These are phyloP conservation scores for Carex arenaria DNA, from an alignment of 202 grass and related monocot species.

Conservation along the genomic window DNA sequence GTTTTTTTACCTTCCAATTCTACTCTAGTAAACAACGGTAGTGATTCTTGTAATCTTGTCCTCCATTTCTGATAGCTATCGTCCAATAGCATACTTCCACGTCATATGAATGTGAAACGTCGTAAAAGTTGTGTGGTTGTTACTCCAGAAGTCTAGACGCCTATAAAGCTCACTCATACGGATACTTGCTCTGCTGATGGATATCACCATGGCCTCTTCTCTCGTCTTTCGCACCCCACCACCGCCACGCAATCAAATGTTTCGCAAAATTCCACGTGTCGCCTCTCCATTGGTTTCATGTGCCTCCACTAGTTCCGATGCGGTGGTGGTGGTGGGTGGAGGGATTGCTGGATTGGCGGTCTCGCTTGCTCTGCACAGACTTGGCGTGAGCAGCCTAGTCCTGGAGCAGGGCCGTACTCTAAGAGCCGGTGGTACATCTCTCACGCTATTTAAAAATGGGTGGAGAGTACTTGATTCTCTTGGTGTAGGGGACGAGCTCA, in stretches of 20 bases:
- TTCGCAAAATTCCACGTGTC: neutral
- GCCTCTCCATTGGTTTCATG: neutral
- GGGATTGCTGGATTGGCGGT: conserved; percentile 82
- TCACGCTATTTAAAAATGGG: conserved; percentile 90
- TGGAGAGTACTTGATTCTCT: conserved; percentile 82
- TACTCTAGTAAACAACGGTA: neutral
- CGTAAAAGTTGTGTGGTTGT: neutral
- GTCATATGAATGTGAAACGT: neutral
- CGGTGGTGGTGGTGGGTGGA: conserved; percentile 66
- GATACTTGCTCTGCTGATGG: neutral
- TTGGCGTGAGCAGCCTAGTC: conserved; percentile 57
- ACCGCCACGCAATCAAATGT: neutral
- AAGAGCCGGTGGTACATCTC: conserved; percentile 72
- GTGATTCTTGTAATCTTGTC: neutral
- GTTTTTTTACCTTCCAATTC: neutral
- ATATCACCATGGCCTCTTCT: conserved; percentile 6
- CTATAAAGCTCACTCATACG: neutral
- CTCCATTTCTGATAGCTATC: neutral
- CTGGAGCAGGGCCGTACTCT: conserved; percentile 67
- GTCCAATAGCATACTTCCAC: neutral
- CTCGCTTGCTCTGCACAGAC: conserved; percentile 51
- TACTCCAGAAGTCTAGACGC: neutral
- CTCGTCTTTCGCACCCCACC: neutral
- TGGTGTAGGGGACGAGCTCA: conserved; percentile 81
- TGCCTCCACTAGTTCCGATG: conserved; percentile 10